phyloP scores from a whole-genome alignment of 495 filamentous ascomycete genomes.

The Physcia stellaris region DNA sequence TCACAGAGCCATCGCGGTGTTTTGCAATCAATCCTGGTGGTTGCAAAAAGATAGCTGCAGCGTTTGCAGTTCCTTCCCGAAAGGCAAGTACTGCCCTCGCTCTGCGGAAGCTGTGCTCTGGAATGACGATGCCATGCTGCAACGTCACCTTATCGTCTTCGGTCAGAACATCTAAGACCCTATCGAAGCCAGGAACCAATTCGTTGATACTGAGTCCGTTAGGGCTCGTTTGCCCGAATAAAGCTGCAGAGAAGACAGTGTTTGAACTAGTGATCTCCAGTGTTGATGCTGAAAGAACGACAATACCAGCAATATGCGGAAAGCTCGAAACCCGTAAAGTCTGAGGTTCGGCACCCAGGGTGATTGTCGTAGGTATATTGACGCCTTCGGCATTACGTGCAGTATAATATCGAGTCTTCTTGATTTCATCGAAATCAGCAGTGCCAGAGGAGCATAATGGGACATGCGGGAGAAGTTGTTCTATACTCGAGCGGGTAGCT shows the following conservation, averaged over 20 bases:
- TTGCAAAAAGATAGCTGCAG: slow-evolving; percentile 60
- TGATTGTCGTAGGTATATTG: slow-evolving; percentile 66
- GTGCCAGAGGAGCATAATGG: slow-evolving; percentile 50
- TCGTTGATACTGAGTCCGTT: slow-evolving; percentile 66
- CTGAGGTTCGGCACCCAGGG: slow-evolving; percentile 51
- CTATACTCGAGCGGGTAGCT: slow-evolving; percentile 53
- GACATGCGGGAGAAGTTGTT: slow-evolving; percentile 63
- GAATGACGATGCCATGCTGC: slow-evolving; percentile 89
- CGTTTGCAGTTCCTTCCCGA: slow-evolving; percentile 59
- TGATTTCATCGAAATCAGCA: slow-evolving; percentile 60
- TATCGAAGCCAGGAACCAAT: slow-evolving; percentile 77
- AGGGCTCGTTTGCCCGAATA: slow-evolving; percentile 77
- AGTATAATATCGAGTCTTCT: slow-evolving; percentile 62
- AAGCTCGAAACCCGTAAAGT: slow-evolving; percentile 76
- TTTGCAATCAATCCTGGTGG: slow-evolving; percentile 71
- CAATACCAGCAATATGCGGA: slow-evolving; percentile 92
- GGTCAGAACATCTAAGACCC: slow-evolving; percentile 61
- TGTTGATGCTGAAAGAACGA: slow-evolving; percentile 66
- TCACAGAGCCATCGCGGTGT: slow-evolving; percentile 79
- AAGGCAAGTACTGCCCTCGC: slow-evolving; percentile 72
- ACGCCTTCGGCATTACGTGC: slow-evolving; percentile 58
- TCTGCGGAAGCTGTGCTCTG: slow-evolving; percentile 87
- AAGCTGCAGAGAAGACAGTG: slow-evolving; percentile 77
- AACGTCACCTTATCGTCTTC: slow-evolving; percentile 75
- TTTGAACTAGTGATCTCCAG: slow-evolving; percentile 83